These are phyloP conservation scores for Mortierella sp. DNA, from an alignment of 371 early-diverging fungal species.

Conservation along the genomic window DNA sequence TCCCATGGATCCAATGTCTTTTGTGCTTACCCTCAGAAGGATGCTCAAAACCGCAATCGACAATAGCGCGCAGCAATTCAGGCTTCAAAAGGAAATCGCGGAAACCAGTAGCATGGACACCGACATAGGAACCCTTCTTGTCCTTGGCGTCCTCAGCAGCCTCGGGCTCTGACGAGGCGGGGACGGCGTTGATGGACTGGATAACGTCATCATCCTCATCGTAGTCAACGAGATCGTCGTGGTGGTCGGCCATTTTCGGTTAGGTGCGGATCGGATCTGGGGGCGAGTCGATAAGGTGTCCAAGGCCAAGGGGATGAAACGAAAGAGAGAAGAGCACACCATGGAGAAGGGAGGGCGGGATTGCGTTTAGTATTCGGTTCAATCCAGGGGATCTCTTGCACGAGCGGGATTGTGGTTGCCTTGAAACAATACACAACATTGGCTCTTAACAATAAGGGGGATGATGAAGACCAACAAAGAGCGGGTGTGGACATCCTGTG, in stretches of 20 bases:
- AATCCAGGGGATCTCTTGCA: neutral
- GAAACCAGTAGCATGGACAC: slow-evolving; percentile 98
- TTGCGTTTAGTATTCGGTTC: slow-evolving; percentile 40
- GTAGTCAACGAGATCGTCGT: slow-evolving; percentile 96
- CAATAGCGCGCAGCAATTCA: slow-evolving; percentile 93
- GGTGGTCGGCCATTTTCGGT: slow-evolving; percentile 64
- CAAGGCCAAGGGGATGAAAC: slow-evolving; percentile 4
- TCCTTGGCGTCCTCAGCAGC: slow-evolving; percentile 72
- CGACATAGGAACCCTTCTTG: slow-evolving; percentile 97
- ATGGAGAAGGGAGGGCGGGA: slow-evolving; percentile 16
- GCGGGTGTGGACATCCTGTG: slow-evolving; percentile 23
- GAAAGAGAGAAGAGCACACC: slow-evolving; percentile 9
- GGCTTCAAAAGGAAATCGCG: slow-evolving; percentile 97
- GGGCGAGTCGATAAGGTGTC: neutral
- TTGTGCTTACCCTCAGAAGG: slow-evolving; percentile 88
- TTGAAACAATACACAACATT: slow-evolving; percentile 7
- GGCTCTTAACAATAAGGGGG: slow-evolving; percentile 2
- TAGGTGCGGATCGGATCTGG: slow-evolving; percentile 4
- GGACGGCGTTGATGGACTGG: slow-evolving; percentile 52
- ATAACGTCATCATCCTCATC: slow-evolving; percentile 83
- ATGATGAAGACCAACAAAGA: neutral
- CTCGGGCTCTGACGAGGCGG: slow-evolving; percentile 52
- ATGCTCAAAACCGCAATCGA: slow-evolving; percentile 98
- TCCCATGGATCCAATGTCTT: too few relatives aligned
- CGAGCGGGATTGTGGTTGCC: neutral